These are phyloP conservation scores for Phytopythium helicoides DNA, from an alignment of 352 stramenopile species.

Conservation along the genomic window DNA sequence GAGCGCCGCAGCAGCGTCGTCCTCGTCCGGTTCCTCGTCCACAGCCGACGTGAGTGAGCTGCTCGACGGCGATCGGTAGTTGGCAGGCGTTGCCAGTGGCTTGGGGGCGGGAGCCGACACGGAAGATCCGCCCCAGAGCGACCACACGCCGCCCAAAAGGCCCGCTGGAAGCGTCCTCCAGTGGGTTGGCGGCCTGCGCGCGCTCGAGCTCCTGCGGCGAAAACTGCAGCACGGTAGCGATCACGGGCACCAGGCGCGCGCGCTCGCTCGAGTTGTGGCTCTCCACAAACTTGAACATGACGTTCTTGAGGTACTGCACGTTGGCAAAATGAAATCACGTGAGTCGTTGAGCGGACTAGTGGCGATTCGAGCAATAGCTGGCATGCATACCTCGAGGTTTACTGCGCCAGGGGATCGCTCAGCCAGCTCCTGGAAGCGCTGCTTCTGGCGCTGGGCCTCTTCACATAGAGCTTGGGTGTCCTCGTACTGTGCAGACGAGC, in stretches of 20 bases:
- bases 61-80: conserved; percentile 33
- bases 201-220: conserved; percentile 66
- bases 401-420: conserved; percentile 37
- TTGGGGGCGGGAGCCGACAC: conserved; percentile 36
- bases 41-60: conserved; percentile 16
- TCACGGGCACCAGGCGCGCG: conserved; percentile 76
- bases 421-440: conserved; percentile 46
- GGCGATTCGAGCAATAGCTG: background rate
- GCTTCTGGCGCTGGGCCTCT: conserved; percentile 54
- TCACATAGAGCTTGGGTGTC: conserved; percentile 46
- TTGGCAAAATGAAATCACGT: background rate
- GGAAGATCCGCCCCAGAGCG: conserved; percentile 49
- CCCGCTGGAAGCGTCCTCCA: conserved; percentile 34
- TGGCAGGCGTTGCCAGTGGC: conserved; percentile 44
- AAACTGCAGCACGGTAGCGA: conserved; percentile 72
- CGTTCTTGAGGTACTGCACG: conserved; percentile 81
- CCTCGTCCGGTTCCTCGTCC: conserved; percentile 34
- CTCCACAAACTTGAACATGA: conserved; percentile 85
- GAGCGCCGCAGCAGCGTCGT: conserved; percentile 54
- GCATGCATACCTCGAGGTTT: conserved; percentile 58
- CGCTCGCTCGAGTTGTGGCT: conserved; percentile 73
- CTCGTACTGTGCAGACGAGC: conserved; percentile 17
- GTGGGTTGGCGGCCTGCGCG: conserved; percentile 40
- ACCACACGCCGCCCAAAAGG: conserved; percentile 74
- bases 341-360: background rate